Evolutionary conservation across 2,329 filamentous ascomycete genomes (phyloP).

Genomic region (Epichloe sylvatica): DNA sequence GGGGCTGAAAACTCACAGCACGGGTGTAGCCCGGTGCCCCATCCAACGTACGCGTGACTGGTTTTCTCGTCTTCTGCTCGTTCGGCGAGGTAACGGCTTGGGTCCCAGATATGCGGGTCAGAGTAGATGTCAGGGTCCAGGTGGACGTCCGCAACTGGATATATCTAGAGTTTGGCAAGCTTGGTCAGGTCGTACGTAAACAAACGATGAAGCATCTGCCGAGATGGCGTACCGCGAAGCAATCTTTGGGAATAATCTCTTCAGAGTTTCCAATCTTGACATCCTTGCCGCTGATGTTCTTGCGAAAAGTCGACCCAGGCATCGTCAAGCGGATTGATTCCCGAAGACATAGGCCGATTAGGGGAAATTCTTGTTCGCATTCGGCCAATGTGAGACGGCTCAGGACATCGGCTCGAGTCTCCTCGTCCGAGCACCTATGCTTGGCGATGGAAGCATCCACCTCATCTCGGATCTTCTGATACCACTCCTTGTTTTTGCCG

Average conservation of each 20-base stretch:
- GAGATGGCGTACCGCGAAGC: constrained; percentile 23
- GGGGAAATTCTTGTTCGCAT: constrained; percentile 42
- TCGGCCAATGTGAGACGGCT: constrained; percentile 32
- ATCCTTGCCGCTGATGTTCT: constrained; percentile 32
- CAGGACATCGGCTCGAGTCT: constrained; percentile 24
- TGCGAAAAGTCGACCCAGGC: constrained; percentile 34
- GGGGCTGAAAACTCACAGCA: constrained; percentile 15
- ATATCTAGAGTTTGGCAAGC: constrained; percentile 16
- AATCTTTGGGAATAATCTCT: constrained; percentile 34
- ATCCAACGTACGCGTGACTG: constrained; percentile 19
- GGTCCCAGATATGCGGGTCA: constrained; percentile 36
- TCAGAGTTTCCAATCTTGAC: constrained; percentile 29
- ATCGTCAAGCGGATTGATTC: constrained; percentile 39
- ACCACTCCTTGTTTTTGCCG: constrained; percentile 32
- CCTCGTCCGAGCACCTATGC: constrained; percentile 20
- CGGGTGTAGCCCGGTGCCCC: constrained; percentile 23
- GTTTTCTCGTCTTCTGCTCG: constrained; percentile 29
- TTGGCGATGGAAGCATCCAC: constrained; percentile 29
- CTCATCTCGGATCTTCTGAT: constrained; percentile 29
- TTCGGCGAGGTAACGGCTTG: constrained; percentile 31
- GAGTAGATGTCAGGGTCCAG: constrained; percentile 33
- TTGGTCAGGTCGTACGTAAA: background rate
- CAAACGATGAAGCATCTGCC: background rate
- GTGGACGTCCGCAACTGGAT: constrained; percentile 33
- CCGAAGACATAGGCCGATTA: constrained; percentile 35